phyloP scores from a whole-genome alignment of 208 protist genomes.

The Ichthyophonus hoferi region DNA sequence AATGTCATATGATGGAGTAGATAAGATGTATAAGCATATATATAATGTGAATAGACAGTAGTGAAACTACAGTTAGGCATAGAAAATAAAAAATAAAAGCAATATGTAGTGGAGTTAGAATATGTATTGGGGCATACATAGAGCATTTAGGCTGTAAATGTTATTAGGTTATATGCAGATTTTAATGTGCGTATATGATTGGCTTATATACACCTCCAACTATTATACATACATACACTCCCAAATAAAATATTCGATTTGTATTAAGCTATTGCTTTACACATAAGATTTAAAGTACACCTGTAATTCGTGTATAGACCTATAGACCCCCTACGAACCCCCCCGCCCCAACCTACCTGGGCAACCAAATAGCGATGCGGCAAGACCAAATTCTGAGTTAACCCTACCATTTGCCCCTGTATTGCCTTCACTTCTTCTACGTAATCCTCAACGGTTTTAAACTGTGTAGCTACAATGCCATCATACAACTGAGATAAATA shows the following conservation, averaged over 20 bases:
- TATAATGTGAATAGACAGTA: too few species aligned
- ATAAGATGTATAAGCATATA: too few species aligned
- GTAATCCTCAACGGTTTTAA: neutral
- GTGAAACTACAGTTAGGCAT: too few species aligned
- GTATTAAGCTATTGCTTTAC: neutral
- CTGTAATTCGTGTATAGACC: neutral
- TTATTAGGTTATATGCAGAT: too few species aligned
- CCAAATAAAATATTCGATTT: neutral
- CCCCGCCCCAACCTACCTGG: neutral
- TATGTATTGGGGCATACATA: too few species aligned
- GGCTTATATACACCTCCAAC: neutral
- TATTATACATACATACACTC: neutral
- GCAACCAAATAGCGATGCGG: neutral
- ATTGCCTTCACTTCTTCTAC: neutral
- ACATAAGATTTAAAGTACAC: neutral
- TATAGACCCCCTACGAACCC: neutral
- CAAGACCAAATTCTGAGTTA: neutral
- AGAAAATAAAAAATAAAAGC: too few species aligned
- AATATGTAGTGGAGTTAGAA: too few species aligned
- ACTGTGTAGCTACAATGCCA: neutral
- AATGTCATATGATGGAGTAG: too few species aligned
- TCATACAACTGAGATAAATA: slow-evolving; percentile 75
- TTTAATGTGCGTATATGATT: too few species aligned
- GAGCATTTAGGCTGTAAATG: too few species aligned
- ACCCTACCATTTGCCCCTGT: neutral